Conservation (phyloP, 192 early-diverging fungal species). For the Gryganskiella cystojenkinii region DNA sequence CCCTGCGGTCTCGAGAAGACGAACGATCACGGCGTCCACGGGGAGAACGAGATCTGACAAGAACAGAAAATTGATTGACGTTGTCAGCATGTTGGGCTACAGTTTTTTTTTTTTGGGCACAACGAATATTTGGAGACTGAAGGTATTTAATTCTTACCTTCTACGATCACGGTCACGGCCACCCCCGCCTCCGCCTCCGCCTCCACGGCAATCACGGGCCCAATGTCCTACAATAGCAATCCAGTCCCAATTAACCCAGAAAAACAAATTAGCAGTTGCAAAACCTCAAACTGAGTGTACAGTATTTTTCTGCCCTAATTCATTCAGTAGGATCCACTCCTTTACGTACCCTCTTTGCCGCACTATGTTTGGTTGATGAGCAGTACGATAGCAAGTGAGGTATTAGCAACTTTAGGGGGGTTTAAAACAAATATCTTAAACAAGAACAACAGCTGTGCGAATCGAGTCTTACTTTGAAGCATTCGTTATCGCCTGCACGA, state of each 20-base stretch:
- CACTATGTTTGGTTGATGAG: background rate
- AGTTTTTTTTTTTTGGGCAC: no score
- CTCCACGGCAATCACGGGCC: constrained; percentile 31
- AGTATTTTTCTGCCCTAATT: no score
- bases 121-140: background rate
- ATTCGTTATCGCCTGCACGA: constrained; percentile 52
- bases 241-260: no score
- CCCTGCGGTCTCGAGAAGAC: constrained; percentile 6
- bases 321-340: no score
- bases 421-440: background rate
- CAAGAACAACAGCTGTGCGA: background rate
- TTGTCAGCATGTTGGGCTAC: no score
- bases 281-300: no score
- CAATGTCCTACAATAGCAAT: constrained; percentile 13
- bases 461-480: constrained; percentile 52
- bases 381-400: background rate
- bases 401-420: background rate
- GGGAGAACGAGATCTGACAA: constrained; percentile 19
- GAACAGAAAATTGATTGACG: background rate
- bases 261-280: no score
- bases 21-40: constrained; percentile 20
- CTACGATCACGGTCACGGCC: constrained; percentile 24
- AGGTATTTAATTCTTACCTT: constrained; percentile 4
- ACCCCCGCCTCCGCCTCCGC: constrained; percentile 1
- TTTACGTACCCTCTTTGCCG: constrained; percentile 26